Conservation (phyloP, 2,329 filamentous ascomycete genomes). For the Diaporthe sp. region DNA sequence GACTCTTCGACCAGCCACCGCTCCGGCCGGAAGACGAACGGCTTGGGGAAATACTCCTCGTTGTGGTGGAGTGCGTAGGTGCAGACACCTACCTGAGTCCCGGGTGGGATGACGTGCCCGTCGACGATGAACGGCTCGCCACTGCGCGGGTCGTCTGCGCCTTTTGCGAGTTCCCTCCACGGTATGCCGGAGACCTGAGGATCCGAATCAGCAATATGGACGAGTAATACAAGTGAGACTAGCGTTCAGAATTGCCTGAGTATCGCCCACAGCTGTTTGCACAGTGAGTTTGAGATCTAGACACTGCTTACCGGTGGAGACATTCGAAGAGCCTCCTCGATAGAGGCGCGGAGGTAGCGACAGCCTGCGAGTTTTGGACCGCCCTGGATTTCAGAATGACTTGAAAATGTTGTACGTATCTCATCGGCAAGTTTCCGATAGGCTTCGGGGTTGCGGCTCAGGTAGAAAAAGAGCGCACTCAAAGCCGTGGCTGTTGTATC, state of each 20-base stretch:
- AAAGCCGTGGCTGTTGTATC: slow-evolving; percentile 14
- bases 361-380: slow-evolving; percentile 13
- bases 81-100: slow-evolving; percentile 51
- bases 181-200: slow-evolving; percentile 1
- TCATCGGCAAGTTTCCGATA: slow-evolving; percentile 5
- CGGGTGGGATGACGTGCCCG: slow-evolving; percentile 22
- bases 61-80: slow-evolving; percentile 58
- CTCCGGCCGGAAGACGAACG: slow-evolving; percentile 55
- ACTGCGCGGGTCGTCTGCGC: not conserved
- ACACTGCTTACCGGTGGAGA: slow-evolving; percentile 7
- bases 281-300: not conserved
- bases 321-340: slow-evolving; percentile 29
- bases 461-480: slow-evolving; percentile 12
- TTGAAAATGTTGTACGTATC: slow-evolving; percentile 1
- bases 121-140: slow-evolving; percentile 20
- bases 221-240: not conserved
- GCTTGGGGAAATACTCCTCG: slow-evolving; percentile 54
- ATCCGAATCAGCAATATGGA: not conserved
- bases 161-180: slow-evolving; percentile 18
- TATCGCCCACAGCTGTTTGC: not conserved
- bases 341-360: not conserved
- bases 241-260: not conserved
- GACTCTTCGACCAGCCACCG: slow-evolving; percentile 52
- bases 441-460: not conserved
- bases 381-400: not conserved